These are phyloP conservation scores for Parietaria judaica DNA, from an alignment of 306 rosid genomes.

Conservation along the genomic window DNA sequence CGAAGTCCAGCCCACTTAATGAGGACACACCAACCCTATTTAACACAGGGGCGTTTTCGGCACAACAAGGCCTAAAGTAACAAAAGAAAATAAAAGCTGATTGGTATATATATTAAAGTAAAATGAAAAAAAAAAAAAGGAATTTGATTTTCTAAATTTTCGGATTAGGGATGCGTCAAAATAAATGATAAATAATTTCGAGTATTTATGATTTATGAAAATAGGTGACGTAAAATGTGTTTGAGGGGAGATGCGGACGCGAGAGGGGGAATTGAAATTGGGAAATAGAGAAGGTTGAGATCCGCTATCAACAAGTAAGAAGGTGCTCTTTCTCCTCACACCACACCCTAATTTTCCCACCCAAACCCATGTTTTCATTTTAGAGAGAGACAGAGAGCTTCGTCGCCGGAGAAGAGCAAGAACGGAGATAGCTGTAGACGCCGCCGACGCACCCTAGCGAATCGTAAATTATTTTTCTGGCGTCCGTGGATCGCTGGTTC, in stretches of 20 bases:
- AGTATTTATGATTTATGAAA: background rate
- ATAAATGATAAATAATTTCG: too few species aligned
- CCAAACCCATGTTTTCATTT: slow-evolving; percentile 17
- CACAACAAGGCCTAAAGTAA: slow-evolving; percentile 26
- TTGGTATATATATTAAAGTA: slow-evolving; percentile 12
- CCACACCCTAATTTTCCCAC: slow-evolving; percentile 47
- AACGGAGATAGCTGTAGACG: background rate
- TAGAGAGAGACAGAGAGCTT: background rate
- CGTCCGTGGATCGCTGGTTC: background rate
- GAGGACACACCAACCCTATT: slow-evolving; percentile 29
- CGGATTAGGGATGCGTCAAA: background rate
- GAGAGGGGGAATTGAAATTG: slow-evolving; percentile 26
- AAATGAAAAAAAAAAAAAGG: background rate
- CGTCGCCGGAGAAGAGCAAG: slow-evolving; percentile 8
- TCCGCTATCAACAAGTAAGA: slow-evolving; percentile 52
- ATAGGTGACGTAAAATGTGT: background rate
- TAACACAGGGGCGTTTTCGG: slow-evolving; percentile 25
- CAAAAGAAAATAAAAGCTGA: slow-evolving; percentile 27
- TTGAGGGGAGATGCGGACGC: slow-evolving; percentile 40
- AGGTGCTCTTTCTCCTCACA: slow-evolving; percentile 54
- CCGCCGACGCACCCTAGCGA: slow-evolving; percentile 17
- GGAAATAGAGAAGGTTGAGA: slow-evolving; percentile 36
- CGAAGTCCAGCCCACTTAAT: background rate
- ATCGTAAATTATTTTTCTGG: slow-evolving; percentile 10
- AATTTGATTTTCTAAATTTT: background rate